Evolutionary conservation across 768 basidiomycete genomes (phyloP), one percentile per base, ranked within the genome.

Genomic region (Mycena venus): DNA sequence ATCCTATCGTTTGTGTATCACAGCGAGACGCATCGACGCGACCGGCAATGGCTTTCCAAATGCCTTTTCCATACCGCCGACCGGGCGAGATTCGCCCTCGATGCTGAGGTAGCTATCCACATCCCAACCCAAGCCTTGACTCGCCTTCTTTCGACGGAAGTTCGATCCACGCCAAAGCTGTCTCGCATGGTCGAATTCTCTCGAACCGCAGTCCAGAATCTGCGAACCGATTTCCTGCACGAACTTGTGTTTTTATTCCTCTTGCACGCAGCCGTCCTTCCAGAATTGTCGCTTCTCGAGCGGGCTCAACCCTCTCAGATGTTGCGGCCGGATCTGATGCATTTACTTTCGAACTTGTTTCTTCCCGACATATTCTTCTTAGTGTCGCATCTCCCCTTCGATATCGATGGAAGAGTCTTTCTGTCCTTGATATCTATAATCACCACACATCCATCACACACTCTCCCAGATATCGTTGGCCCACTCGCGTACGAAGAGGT

Each of bases 1-100:
- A 88, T 93, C 44, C 79, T 90, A 15, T 85, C 93, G 0, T 93
- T 93, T 74, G 86, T 94, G 14, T 90, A 86, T 61, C 88, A 88
- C n/a, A 21, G 47, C 38, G 82, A 83, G 42, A 68, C 62, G 34
- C 53, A 64, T 61, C 76, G 17, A 75, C 77, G 55, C 60, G 36
- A n/a, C 23, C 40, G 44, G 34, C 14, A 77, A 77, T 19, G 65
- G n/a, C 74, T 78, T 59, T 63, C 61, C n/a, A 2, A 38, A 7
- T 21, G 25, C 56, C 31, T 80, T 81, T 42, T 73, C 69, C 42
- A 49, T 31, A 69, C 73, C 23, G 58, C 64, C 12, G 42, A n/a
- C 3, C 19, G 42, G 55, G 60, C 75, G 12, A 56, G 32, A 25
- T 17, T 31, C 11, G 38, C 66, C 11, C 61, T 79, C 21, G 73